These are phyloP conservation scores for Trichoderma polysporum DNA, from an alignment of 2,329 filamentous ascomycete genomes.

Conservation along the genomic window DNA sequence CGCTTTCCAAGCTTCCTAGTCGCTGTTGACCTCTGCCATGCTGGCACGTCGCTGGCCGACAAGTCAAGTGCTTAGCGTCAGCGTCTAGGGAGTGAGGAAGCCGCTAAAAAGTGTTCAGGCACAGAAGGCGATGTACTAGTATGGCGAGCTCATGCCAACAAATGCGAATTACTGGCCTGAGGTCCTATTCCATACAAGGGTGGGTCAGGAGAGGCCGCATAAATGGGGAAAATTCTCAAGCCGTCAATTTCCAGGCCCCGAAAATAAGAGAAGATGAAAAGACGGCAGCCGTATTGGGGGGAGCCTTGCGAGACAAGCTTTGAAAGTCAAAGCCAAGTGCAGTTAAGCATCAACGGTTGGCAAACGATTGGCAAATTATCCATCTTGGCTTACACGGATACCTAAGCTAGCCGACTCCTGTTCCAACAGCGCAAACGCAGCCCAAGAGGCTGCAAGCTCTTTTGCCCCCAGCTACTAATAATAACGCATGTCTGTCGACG, in stretches of 20 bases:
- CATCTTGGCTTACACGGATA: neutral
- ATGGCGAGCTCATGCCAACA: no score
- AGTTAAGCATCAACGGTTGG: neutral
- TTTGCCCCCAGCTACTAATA: neutral
- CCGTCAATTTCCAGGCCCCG: slow-evolving; percentile 4
- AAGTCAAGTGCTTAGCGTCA: slow-evolving; percentile 15
- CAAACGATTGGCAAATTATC: neutral
- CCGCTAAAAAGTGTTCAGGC: neutral
- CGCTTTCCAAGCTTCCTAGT: neutral
- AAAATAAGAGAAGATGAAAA: neutral
- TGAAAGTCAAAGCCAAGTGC: neutral
- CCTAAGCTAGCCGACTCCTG: neutral
- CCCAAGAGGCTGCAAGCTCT: neutral
- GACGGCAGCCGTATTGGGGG: neutral
- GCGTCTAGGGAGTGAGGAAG: slow-evolving; percentile 1
- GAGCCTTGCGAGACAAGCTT: neutral
- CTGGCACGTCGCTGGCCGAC: neutral
- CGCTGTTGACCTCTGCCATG: slow-evolving; percentile 6
- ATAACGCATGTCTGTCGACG: neutral
- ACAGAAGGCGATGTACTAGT: neutral
- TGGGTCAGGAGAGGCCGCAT: slow-evolving; percentile 15
- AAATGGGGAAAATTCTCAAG: neutral
- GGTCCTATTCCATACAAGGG: no score
- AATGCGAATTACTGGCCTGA: no score
- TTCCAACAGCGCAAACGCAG: neutral